These are phyloP conservation scores for Fraxinus quadrangulata DNA, from an alignment of 257 asterid species.

Conservation along the genomic window DNA sequence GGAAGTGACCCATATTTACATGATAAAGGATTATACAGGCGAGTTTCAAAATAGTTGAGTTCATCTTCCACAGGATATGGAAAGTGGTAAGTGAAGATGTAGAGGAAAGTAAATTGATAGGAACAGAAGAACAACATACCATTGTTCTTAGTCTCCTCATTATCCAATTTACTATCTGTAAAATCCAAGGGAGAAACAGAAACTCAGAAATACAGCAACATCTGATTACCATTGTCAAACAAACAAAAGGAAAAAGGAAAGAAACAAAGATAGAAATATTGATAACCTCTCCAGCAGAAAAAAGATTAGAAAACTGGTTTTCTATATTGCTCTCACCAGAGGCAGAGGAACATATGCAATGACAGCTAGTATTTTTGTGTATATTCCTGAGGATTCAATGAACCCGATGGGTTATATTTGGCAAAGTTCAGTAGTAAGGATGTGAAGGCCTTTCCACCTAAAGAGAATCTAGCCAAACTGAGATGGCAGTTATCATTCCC, in stretches of 20 bases:
- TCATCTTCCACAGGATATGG: neutral
- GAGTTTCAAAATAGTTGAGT: neutral
- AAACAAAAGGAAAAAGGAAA: neutral
- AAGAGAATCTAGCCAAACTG: neutral
- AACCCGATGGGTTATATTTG: neutral
- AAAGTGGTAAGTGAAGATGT: slow-evolving; percentile 21
- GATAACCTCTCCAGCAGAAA: neutral
- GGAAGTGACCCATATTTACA: slow-evolving; percentile 5
- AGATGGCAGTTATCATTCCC: neutral
- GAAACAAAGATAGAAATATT: slow-evolving; percentile 5
- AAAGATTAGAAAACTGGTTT: neutral
- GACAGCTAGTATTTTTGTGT: neutral
- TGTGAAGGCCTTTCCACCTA: neutral
- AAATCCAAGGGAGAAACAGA: slow-evolving; percentile 28
- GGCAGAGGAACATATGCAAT: neutral
- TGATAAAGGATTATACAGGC: neutral
- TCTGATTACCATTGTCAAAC: slow-evolving; percentile 4
- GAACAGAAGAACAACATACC: slow-evolving; percentile 42
- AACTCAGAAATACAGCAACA: slow-evolving; percentile 21
- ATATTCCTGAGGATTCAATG: neutral
- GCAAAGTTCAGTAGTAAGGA: neutral
- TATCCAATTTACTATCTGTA: slow-evolving; percentile 65
- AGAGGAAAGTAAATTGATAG: slow-evolving; percentile 9
- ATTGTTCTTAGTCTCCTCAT: slow-evolving; percentile 55
- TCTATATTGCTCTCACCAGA: neutral